Evolutionary conservation across 140 eudicot species (phyloP).

Genomic region (Anethum foeniculum): DNA sequence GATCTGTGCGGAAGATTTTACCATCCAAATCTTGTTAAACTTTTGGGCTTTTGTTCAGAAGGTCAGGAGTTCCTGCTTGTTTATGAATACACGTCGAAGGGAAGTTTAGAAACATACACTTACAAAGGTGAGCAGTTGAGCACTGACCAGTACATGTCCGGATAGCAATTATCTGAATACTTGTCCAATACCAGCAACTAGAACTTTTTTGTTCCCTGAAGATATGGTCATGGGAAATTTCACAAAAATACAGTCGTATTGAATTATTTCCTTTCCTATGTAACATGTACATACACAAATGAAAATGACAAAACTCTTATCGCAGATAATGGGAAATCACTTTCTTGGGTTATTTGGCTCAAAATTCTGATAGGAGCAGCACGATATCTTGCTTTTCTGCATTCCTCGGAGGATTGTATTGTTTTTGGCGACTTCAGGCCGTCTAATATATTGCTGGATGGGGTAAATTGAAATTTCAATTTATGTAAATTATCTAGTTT

Average conservation of each 20-base stretch:
- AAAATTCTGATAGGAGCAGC: constrained; percentile 14
- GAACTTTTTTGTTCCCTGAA: background rate
- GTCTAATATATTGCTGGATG: constrained; percentile 17
- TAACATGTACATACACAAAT: background rate
- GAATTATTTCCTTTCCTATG: background rate
- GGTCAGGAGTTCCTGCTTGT: constrained; percentile 12
- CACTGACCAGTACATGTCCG: background rate
- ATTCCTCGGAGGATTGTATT: background rate
- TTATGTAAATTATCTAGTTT: background rate
- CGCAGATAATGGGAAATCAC: background rate
- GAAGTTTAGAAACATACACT: constrained; percentile 11
- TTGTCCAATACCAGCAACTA: background rate
- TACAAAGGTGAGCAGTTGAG: constrained; percentile 20
- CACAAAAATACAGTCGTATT: background rate
- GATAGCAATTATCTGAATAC: background rate
- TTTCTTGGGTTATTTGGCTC: constrained; percentile 14
- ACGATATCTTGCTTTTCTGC: constrained; percentile 10
- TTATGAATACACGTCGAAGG: constrained; percentile 16
- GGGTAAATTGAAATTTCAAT: background rate
- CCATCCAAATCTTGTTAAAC: constrained; percentile 22
- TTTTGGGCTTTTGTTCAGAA: constrained; percentile 18
- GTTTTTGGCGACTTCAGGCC: constrained; percentile 1
- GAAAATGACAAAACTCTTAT: background rate
- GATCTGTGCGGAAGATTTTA: constrained; percentile 8
- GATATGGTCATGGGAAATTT: background rate